Base-by-base conservation (phyloP, 352 stramenopile species). In the Phytophthora tubulina region DNA sequence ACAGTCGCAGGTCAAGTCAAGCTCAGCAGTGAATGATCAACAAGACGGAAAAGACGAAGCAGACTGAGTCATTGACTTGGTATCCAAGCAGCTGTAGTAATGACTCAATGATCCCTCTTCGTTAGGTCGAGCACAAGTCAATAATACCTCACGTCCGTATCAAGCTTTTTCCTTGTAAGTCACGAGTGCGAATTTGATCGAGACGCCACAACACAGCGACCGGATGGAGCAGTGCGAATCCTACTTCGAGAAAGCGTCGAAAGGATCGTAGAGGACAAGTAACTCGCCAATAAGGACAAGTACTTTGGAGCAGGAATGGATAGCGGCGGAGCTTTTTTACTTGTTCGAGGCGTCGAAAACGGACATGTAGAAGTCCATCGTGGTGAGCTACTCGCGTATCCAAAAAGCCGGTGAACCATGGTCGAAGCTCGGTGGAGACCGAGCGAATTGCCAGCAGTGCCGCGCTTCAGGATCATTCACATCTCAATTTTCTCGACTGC, bases 401-500 rank as follows among this genome's bases (percentile, higher is more conserved):
- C 62, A 60, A 21, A 6, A 45, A 73, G 31, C 21, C 32, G 31
- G 13, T 57, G 21, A 27, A 30, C 17, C 41, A 44, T 51, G 36
- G 15, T 45, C 32, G 4, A 27, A 33, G n/a, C 30, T 45, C 59
- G 14, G 38, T 48, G 54, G 36, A 42, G 33, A 54, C 30, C 10
- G n/a, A 46, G 41, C 41, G 15, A 46, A 33, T 7, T 44, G 9
- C 11, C 44, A 54, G 50, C 32, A 44, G 11, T 27, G 6, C 55
- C 33, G 63, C 52, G 21, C 42, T 33, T 39, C 8, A 27, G 31
- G 45, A 53, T 45, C 41, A 35, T 56, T 78, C 73, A 81, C 65
- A 76, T 81, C 32, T 63, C 65, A 78, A 78, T 76, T 76, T 69
- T 38, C 73, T 67, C 50, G 50, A 69, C 60, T 56, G 49, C 39